Evolutionary conservation across 2,329 filamentous ascomycete species (phyloP), one percentile per base, ranked within the genome.

Genomic region (Blastomyces gilchristii): DNA sequence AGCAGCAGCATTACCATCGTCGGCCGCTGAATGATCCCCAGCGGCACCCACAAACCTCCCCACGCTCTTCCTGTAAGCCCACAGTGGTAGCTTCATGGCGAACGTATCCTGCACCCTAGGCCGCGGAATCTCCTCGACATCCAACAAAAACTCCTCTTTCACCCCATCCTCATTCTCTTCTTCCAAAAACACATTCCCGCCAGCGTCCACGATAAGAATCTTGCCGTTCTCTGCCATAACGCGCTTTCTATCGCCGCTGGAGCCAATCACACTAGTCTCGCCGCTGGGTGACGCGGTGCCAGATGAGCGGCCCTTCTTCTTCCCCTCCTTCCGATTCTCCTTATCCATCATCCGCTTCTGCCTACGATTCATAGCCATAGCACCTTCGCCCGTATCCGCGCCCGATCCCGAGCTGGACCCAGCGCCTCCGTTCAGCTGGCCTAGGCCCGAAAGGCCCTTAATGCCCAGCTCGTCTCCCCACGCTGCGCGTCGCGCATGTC

Each of bases 201-300:
- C 80, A 0, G 90, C 90, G 76, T 99, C 93, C 3, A 99, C 94
- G 63, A 99, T 87, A 47, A 99, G 80, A 0, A 96, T 82, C 80
- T 97, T 99, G 68, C 94, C 94, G 70, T 99, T 99, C 80, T 96
- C 89, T 2, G 92, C 93, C 34, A 92, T 85, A 18, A 97, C 90
- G 45, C 90, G 84, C 82, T 93, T 96, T 78, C 90, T 90, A 43
- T 88, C 82, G 25, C 92, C 91, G 47, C 86, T 83, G 1, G 90
- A 85, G 12, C 85, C 85, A 62, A 81, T 78, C 75, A 70, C 73
- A 77, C 72, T 66, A 8, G 34, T 37, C 78, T 78, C 59, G 83
- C 80, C 59, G 83, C 80, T 69, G 2, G 75, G 85, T 70, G 81
- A 87, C 69, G 78, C 77, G 37, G 78, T 79, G 12, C 80, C 80